A percentile compares a stretch with the other conserved stretches of the same genome.
These are phyloP conservation scores for Penicillium macrosclerotiorum DNA, from an alignment of 495 filamentous ascomycete species.

Conservation along the genomic window DNA sequence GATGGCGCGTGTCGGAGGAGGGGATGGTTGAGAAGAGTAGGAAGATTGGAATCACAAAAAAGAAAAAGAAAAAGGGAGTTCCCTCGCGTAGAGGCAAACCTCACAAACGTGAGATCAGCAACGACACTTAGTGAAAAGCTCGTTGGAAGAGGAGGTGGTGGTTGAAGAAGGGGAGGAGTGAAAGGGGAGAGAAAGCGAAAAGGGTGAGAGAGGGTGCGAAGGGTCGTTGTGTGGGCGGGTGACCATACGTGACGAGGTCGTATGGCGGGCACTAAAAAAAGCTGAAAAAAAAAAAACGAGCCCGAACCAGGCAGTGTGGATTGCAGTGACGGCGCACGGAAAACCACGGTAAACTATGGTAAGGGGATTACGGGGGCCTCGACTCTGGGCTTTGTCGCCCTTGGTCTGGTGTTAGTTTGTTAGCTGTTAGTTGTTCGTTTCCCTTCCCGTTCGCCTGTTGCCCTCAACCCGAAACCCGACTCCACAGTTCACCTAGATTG, in stretches of 20 bases:
- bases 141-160: constrained; percentile 33
- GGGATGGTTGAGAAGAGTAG: not conserved
- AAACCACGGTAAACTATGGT: too few species aligned
- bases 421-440: too few species aligned
- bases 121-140: constrained; percentile 57
- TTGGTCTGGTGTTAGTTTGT: too few species aligned
- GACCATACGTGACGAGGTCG: constrained; percentile 24
- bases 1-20: not conserved
- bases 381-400: constrained; percentile 2
- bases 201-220: constrained; percentile 17
- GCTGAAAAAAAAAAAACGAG: too few species aligned
- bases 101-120: constrained; percentile 31
- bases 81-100: constrained; percentile 33
- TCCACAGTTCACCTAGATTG: too few species aligned
- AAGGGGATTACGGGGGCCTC: constrained; percentile 9
- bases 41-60: constrained; percentile 8
- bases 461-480: constrained; percentile 14
- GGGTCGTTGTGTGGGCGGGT: constrained; percentile 9
- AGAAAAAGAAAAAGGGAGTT: constrained; percentile 21
- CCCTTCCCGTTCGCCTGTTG: not conserved
- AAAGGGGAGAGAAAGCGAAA: constrained; percentile 21
- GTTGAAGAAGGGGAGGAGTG: constrained; percentile 12
- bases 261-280: too few species aligned
- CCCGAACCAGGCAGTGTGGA: too few species aligned
- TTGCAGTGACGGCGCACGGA: too few species aligned